Base-by-base conservation (phyloP, 208 protist species). In the Wallacemonas sp. region DNA sequence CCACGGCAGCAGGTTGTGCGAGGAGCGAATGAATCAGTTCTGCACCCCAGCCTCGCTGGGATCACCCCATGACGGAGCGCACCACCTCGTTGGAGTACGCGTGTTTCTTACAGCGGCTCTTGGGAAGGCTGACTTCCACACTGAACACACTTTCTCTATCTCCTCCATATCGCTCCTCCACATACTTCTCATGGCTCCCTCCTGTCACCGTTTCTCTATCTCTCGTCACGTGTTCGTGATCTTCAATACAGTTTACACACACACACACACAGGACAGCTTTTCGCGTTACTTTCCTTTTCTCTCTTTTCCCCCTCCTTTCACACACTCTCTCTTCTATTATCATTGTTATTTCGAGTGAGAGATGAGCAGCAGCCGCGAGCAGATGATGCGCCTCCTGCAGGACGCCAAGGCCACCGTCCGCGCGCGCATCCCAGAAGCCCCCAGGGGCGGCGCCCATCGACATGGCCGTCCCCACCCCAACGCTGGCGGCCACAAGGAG, bases 321-420 rank as follows among this genome's bases (percentile, higher is more conserved):
- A 11, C 21, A 24, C n/a, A 24, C 36, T 46, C 36, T 61, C 8
- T 47, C 23, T 58, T 41, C 17, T 29, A 5, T 41, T 58, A 3
- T 58, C 19, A 41, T n/a, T 39, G 29, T 41, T 58, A 11, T 21
- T 27, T 41, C 61, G 36, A 41, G n/a, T n/a, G n/a, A n/a, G n/a
- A 41, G 36, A 46, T 69, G 52, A 58, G 52, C 23, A 30, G 74
- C 34, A 72, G 68, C 12, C 67, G 74, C 19, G 71, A 82, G n/a
- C 69, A 82, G 49, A 77, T 82, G 71, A 38, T 82, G 46, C 65
- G 74, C 47, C 65, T 68, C 9, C 44, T 82, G 67, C 52, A 72
- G 36, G 70, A 76, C 56, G 80, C 67, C 12, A 67, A 72, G 69
- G 60, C 76, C 36, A 65, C 80, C 3, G 71, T 83, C 36, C 34